Conservation (phyloP, 2,329 filamentous ascomycete genomes). For the Juglanconis sp. region DNA sequence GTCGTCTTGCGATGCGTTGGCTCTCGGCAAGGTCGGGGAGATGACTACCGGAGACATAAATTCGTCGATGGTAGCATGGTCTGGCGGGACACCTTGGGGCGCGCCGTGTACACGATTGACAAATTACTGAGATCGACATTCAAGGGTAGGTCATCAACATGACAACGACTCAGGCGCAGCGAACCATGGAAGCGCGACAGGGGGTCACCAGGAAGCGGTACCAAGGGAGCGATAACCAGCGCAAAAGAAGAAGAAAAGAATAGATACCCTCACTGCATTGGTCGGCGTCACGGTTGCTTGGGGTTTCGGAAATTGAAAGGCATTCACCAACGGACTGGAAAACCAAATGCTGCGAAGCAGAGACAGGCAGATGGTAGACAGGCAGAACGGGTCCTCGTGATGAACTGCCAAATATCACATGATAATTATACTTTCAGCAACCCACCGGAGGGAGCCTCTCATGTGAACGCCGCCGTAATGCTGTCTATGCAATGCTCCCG, state of each 20-base stretch:
- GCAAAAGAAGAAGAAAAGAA: not conserved
- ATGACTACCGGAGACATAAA: too few relatives aligned
- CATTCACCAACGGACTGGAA: conserved; percentile 3
- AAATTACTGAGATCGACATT: too few relatives aligned
- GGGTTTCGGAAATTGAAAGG: conserved; percentile 3
- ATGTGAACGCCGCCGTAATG: conserved; percentile 1
- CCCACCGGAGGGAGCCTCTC: conserved; percentile 4
- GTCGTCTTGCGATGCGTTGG: too few relatives aligned
- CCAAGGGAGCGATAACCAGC: not conserved
- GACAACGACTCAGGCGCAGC: not conserved
- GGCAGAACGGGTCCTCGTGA: not conserved
- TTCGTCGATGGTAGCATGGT: too few relatives aligned
- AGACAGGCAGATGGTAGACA: not conserved
- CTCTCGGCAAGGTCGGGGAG: too few relatives aligned
- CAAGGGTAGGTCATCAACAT: too few relatives aligned
- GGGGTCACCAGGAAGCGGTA: not conserved
- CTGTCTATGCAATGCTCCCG: not conserved
- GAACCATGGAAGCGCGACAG: not conserved
- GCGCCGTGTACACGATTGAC: too few relatives aligned
- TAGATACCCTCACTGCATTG: conserved; percentile 16
- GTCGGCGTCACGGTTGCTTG: conserved; percentile 13
- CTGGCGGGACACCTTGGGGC: too few relatives aligned
- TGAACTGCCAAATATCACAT: not conserved
- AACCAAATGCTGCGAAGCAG: not conserved
- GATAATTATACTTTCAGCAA: not conserved